Evolutionary conservation across 768 basidiomycete genomes (phyloP).

Genomic region (Psilocybe cubensis): DNA sequence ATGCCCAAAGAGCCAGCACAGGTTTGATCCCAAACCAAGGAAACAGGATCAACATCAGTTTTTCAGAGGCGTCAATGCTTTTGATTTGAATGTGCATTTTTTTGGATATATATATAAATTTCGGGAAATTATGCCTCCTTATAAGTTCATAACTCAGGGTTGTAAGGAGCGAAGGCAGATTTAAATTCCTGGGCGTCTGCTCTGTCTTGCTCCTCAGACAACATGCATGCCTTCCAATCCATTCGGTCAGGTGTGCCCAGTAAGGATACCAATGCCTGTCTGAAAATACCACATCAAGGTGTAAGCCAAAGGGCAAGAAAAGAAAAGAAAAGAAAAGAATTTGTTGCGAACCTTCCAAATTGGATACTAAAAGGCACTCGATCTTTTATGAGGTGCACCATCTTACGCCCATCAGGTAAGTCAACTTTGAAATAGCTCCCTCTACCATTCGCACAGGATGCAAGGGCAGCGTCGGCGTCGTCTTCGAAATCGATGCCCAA

Average conservation of each 20-base stretch:
- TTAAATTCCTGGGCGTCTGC: constrained; percentile 87
- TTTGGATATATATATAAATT: neutral
- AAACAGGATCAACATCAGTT: neutral
- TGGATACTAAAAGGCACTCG: constrained; percentile 85
- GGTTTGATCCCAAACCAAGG: constrained; percentile 12
- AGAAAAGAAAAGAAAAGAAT: constrained; percentile 4
- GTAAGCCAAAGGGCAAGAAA: neutral
- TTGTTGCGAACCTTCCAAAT: constrained; percentile 94
- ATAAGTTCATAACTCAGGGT: constrained; percentile 44
- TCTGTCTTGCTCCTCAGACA: constrained; percentile 84
- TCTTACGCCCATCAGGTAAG: constrained; percentile 79
- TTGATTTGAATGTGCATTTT: neutral
- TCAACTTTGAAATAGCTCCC: constrained; percentile 92
- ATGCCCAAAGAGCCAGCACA: constrained; percentile 21
- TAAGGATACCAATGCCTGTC: constrained; percentile 81
- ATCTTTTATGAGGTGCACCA: constrained; percentile 86
- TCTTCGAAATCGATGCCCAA: constrained; percentile 76
- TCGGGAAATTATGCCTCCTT: no score
- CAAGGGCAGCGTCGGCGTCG: constrained; percentile 67
- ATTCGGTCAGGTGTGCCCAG: constrained; percentile 75
- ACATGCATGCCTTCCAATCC: constrained; percentile 91
- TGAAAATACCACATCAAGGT: constrained; percentile 35
- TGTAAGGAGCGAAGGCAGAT: constrained; percentile 75
- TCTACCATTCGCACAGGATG: constrained; percentile 51
- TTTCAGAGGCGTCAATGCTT: neutral